Conservation (phyloP, 495 filamentous ascomycete genomes). For the Monascus purpureus region DNA sequence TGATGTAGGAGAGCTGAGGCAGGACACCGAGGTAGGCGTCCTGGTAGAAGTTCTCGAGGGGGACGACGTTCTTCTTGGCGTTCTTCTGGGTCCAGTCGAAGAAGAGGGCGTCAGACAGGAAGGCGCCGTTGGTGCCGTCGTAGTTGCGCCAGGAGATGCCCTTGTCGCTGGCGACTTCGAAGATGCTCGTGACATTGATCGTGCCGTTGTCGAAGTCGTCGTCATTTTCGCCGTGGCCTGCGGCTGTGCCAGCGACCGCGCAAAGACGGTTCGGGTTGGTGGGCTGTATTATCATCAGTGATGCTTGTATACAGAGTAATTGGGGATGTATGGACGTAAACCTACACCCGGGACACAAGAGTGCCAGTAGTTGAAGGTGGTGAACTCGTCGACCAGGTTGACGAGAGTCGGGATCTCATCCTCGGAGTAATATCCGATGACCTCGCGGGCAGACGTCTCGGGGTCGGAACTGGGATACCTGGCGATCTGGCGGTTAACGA, state of each 20-base stretch:
- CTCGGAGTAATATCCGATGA: conserved; percentile 38
- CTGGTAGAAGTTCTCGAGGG: conserved; percentile 21
- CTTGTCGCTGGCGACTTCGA: conserved; percentile 32
- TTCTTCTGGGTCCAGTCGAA: conserved; percentile 30
- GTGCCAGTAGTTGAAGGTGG: conserved; percentile 39
- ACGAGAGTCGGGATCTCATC: conserved; percentile 34
- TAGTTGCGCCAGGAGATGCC: conserved; percentile 37
- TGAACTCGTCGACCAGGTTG: conserved; percentile 34
- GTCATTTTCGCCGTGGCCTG: conserved; percentile 35
- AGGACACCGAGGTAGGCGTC: conserved; percentile 26
- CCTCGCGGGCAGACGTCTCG: conserved; percentile 27
- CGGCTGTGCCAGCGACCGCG: conserved; percentile 30
- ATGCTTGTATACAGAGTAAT: no score
- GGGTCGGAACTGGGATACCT: conserved; percentile 16
- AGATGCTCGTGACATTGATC: conserved; percentile 15
- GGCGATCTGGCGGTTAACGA: conserved; percentile 33
- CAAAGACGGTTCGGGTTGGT: conserved; percentile 36
- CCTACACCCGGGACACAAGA: conserved; percentile 33
- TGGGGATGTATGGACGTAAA: no score
- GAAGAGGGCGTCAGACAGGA: conserved; percentile 19
- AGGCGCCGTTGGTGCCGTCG: conserved; percentile 20
- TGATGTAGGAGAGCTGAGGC: conserved; percentile 33
- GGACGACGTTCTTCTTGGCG: conserved; percentile 14
- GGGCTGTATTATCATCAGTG: conserved; percentile 15
- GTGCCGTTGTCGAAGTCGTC: conserved; percentile 12